A percentile compares a stretch with the other conserved stretches of the same genome.
Conservation (phyloP, 208 protist species). For the Trypanosoma brucei region DNA sequence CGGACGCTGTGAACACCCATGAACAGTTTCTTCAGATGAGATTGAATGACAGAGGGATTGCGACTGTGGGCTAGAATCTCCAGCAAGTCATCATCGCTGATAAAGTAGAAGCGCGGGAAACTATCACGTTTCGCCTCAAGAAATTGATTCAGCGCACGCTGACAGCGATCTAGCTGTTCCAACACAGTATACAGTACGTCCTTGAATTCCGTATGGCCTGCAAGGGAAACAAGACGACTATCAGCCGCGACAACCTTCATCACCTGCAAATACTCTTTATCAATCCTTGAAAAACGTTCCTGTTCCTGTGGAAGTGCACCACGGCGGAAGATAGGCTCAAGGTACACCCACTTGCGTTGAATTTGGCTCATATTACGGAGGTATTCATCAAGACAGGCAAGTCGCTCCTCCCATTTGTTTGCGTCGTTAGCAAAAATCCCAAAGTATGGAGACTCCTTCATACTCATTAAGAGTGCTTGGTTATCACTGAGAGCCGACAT, state of each 20-base stretch:
- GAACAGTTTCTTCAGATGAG: slow-evolving; percentile 98
- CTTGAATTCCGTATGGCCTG: slow-evolving; percentile 73
- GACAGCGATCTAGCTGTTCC: slow-evolving; percentile 96
- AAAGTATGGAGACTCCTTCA: slow-evolving; percentile 97
- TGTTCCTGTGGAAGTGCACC: slow-evolving; percentile 96
- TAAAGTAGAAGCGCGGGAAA: slow-evolving; percentile 99
- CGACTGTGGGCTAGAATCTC: slow-evolving; percentile 96
- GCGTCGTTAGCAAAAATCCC: slow-evolving; percentile 89
- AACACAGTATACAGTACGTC: slow-evolving; percentile 84
- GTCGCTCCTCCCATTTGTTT: slow-evolving; percentile 88
- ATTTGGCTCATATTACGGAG: slow-evolving; percentile 94
- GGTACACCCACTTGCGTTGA: slow-evolving; percentile 98
- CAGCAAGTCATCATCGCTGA: slow-evolving; percentile 98
- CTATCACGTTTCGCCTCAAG: slow-evolving; percentile 96
- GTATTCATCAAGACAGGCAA: slow-evolving; percentile 89
- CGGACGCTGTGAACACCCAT: slow-evolving; percentile 94
- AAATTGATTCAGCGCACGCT: slow-evolving; percentile 96
- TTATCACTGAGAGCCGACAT: slow-evolving; percentile 94
- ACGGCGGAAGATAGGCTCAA: slow-evolving; percentile 97
- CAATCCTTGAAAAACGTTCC: slow-evolving; percentile 93
- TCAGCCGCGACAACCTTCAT: slow-evolving; percentile 86
- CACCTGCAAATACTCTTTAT: slow-evolving; percentile 92
- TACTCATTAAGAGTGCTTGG: slow-evolving; percentile 92
- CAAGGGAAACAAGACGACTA: slow-evolving; percentile 83
- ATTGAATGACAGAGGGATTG: slow-evolving; percentile 95